A percentile compares a stretch with the other conserved stretches of the same genome.
Evolutionary conservation across 2,329 filamentous ascomycete genomes (phyloP).

Genomic region (Emmonsiellopsis sp.): DNA sequence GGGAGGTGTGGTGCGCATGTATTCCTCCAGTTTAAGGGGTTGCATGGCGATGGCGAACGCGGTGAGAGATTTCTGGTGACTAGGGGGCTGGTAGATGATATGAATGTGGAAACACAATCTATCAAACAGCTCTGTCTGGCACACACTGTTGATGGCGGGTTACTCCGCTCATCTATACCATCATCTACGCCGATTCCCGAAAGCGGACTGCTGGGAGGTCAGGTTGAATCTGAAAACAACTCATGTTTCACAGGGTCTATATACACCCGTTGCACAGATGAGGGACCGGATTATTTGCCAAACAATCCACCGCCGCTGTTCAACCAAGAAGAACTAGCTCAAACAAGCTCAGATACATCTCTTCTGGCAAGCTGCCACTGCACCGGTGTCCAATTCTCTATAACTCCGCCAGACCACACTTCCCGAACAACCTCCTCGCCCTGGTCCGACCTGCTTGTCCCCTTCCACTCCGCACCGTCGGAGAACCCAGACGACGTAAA

Average conservation of each 20-base stretch:
- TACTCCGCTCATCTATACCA: not conserved
- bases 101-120: slow-evolving; percentile 13
- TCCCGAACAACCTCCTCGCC: slow-evolving; percentile 39
- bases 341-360: not conserved
- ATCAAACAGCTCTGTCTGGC: slow-evolving; percentile 21
- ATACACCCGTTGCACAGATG: not conserved
- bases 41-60: not conserved
- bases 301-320: not conserved
- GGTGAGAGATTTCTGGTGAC: slow-evolving; percentile 24
- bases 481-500: slow-evolving; percentile 43
- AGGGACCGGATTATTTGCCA: not conserved
- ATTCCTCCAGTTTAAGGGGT: slow-evolving; percentile 20
- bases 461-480: slow-evolving; percentile 30
- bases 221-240: not conserved
- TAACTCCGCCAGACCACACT: slow-evolving; percentile 45
- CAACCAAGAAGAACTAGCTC: too few relatives aligned
- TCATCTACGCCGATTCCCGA: slow-evolving; percentile 4
- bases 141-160: slow-evolving; percentile 23
- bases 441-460: slow-evolving; percentile 47
- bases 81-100: slow-evolving; percentile 20
- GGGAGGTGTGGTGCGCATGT: slow-evolving; percentile 41
- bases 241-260: not conserved
- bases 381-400: slow-evolving; percentile 45
- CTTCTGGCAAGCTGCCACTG: slow-evolving; percentile 44
- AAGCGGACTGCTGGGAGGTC: not conserved